Evolutionary conservation across 2,329 filamentous ascomycete species (phyloP).

Genomic region (Claviceps digitariae): DNA sequence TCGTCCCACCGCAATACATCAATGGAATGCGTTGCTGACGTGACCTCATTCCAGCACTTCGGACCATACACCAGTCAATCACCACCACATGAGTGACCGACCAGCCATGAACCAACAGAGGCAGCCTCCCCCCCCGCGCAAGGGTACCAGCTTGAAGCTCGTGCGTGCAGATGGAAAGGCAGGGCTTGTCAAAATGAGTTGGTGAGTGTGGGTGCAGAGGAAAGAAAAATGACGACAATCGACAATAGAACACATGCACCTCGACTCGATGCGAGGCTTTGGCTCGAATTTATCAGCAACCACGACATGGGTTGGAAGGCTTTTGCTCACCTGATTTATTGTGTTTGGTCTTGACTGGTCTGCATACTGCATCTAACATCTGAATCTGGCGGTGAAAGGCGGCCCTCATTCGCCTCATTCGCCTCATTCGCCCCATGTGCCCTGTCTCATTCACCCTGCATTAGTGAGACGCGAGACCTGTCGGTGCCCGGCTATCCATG

Average conservation of each 20-base stretch:
- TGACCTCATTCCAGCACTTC: slow-evolving; percentile 22
- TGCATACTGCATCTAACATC: no score
- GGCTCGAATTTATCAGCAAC: no score
- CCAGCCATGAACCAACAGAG: background rate
- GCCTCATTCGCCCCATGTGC: background rate
- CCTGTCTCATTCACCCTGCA: background rate
- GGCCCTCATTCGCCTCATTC: no score
- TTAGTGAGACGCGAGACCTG: background rate
- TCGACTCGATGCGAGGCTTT: no score
- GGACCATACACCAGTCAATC: slow-evolving; percentile 9
- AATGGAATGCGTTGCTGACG: slow-evolving; percentile 27
- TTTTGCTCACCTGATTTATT: no score
- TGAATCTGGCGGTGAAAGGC: background rate
- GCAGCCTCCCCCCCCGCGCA: background rate
- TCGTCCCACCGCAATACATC: slow-evolving; percentile 12
- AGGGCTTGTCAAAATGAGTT: background rate
- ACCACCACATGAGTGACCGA: no score
- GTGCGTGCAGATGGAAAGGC: background rate
- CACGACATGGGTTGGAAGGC: no score
- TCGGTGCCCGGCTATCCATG: background rate
- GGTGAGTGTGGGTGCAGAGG: no score
- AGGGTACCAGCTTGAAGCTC: background rate
- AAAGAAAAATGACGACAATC: no score
- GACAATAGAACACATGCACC: no score
- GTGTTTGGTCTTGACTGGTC: no score